These are phyloP conservation scores for Brachypodium distachyon DNA, from an alignment of 202 grass and related monocot species.

Conservation along the genomic window DNA sequence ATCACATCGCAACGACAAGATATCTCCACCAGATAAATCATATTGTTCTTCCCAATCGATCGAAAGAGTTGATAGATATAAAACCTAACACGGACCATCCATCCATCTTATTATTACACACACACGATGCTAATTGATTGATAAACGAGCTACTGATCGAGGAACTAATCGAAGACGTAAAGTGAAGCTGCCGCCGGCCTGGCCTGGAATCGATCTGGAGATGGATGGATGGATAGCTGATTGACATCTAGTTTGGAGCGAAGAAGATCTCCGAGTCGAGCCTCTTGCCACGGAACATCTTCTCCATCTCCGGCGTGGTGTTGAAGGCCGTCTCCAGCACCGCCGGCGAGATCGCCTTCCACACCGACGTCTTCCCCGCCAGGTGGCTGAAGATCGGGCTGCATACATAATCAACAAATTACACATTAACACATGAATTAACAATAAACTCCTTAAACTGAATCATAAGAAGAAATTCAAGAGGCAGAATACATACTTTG, in stretches of 20 bases:
- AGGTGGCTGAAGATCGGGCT: slow-evolving; percentile 67
- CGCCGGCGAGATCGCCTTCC: slow-evolving; percentile 62
- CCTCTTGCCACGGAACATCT: slow-evolving; percentile 17
- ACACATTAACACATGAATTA: neutral
- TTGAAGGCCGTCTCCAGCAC: slow-evolving; percentile 61
- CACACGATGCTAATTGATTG: too few relatives aligned
- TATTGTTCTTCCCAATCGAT: too few relatives aligned
- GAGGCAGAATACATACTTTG: slow-evolving; percentile 36
- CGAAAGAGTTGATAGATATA: too few relatives aligned
- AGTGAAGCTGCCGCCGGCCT: too few relatives aligned
- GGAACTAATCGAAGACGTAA: too few relatives aligned
- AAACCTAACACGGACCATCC: too few relatives aligned
- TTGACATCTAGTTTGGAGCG: slow-evolving; percentile 9
- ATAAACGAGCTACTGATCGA: too few relatives aligned
- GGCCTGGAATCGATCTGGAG: too few relatives aligned
- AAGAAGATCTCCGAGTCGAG: slow-evolving; percentile 77
- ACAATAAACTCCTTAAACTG: neutral
- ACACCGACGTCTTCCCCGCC: slow-evolving; percentile 13
- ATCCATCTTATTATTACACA: too few relatives aligned
- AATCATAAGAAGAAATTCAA: neutral
- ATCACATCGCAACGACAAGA: too few relatives aligned
- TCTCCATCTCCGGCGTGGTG: slow-evolving; percentile 53
- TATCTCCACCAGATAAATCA: too few relatives aligned
- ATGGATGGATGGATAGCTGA: neutral
- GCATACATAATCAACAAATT: neutral